Conservation (phyloP, 805 yeast genomes). For the Scheffersomyces stipitis region DNA sequence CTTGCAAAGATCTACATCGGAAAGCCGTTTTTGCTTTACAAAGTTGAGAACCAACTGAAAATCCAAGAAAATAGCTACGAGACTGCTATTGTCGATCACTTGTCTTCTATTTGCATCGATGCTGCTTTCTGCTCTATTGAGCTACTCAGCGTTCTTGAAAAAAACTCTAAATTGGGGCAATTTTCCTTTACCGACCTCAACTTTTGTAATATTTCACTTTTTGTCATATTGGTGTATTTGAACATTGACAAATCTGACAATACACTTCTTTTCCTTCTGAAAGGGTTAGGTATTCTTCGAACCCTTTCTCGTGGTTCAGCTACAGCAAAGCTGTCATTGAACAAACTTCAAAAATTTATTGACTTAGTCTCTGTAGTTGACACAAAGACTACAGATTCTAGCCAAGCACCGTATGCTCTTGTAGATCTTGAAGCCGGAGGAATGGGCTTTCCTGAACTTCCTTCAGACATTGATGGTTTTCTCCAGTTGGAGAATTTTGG, state of each 20-base stretch:
- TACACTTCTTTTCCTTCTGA: conserved; percentile 11
- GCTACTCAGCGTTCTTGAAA: conserved; percentile 11
- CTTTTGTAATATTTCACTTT: conserved; percentile 13
- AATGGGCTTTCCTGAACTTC: background rate
- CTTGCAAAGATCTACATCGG: conserved; percentile 16
- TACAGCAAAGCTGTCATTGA: background rate
- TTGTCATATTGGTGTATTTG: conserved; percentile 11
- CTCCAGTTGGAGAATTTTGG: background rate
- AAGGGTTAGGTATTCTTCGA: conserved; percentile 12
- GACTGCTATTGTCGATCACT: conserved; percentile 11
- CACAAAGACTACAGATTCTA: background rate
- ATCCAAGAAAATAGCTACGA: conserved; percentile 6
- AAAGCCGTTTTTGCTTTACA: conserved; percentile 14
- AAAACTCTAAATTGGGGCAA: conserved; percentile 11
- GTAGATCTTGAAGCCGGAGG: background rate
- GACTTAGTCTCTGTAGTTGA: background rate
- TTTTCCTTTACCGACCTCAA: conserved; percentile 15
- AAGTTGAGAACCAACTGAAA: conserved; percentile 10
- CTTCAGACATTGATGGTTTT: background rate
- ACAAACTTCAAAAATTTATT: background rate
- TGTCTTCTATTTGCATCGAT: conserved; percentile 15
- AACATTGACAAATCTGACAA: conserved; percentile 13
- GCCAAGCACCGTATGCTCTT: background rate
- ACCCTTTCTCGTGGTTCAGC: conserved; percentile 8
- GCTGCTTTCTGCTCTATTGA: conserved; percentile 14